A percentile compares a stretch with the other conserved stretches of the same genome.
Conservation (phyloP, 2,329 filamentous ascomycete species). For the Colletotrichum ledebouriae region DNA sequence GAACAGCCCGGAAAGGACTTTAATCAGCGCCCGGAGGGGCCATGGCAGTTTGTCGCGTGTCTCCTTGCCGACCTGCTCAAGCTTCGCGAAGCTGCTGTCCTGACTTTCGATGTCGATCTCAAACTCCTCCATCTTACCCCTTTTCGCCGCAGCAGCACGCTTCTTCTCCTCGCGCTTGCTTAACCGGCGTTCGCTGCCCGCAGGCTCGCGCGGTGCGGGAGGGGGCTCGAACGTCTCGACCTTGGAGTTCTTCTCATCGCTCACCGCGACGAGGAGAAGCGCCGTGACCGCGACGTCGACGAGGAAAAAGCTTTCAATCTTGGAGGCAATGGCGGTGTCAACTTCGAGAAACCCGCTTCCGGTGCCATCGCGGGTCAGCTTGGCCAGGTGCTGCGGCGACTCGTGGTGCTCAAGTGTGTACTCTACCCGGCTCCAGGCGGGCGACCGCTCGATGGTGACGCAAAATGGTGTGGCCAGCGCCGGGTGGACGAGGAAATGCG, state of each 20-base stretch:
- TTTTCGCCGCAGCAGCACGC: constrained; percentile 43
- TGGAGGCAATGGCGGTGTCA: constrained; percentile 70
- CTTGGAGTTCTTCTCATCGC: constrained; percentile 65
- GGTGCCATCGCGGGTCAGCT: constrained; percentile 71
- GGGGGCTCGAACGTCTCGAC: constrained; percentile 72
- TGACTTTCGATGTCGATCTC: constrained; percentile 76
- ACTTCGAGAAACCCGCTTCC: constrained; percentile 72
- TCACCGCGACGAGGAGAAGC: constrained; percentile 69
- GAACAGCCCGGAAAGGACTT: constrained; percentile 65
- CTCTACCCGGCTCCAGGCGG: constrained; percentile 71
- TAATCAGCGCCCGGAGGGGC: constrained; percentile 62
- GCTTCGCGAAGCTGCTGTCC: constrained; percentile 60
- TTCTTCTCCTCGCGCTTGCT: constrained; percentile 48
- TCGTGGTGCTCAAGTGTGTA: constrained; percentile 76
- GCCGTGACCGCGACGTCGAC: constrained; percentile 73
- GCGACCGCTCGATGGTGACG: constrained; percentile 69
- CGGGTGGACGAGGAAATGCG: constrained; percentile 74
- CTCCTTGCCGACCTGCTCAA: constrained; percentile 52
- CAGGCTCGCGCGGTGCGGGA: constrained; percentile 53
- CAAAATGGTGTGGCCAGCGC: constrained; percentile 74
- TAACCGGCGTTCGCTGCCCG: constrained; percentile 46
- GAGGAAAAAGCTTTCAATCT: constrained; percentile 72
- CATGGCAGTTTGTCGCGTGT: constrained; percentile 64
- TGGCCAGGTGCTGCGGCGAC: constrained; percentile 70
- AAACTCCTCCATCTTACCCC: constrained; percentile 66